Conservation (phyloP, 306 rosid species). For the Sphenostylis stenocarpa region DNA sequence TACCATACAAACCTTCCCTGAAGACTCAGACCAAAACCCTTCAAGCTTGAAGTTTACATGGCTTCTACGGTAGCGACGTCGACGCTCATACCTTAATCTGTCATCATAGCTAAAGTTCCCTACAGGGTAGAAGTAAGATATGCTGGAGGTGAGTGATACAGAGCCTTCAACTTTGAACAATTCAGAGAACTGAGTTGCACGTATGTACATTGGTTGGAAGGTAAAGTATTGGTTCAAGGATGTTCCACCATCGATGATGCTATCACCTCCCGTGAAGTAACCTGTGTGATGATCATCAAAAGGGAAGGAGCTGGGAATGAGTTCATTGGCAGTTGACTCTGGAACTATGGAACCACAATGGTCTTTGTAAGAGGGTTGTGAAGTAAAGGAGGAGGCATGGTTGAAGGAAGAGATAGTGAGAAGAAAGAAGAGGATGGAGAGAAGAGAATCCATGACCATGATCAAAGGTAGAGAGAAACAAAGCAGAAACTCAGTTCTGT, state of each 20-base stretch:
- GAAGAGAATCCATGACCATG: conserved; percentile 39
- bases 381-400: conserved; percentile 26
- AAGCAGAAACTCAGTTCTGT: not conserved
- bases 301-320: not conserved
- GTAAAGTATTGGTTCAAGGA: not conserved
- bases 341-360: conserved; percentile 49
- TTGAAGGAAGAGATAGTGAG: conserved; percentile 14
- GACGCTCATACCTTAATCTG: not conserved
- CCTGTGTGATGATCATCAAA: conserved; percentile 14
- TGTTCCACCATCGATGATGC: conserved; percentile 5
- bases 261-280: conserved; percentile 41
- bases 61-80: not conserved
- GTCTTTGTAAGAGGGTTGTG: conserved; percentile 33
- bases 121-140: not conserved
- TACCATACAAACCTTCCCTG: conserved; percentile 58
- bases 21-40: conserved; percentile 62
- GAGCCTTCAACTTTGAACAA: conserved; percentile 38
- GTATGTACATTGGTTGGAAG: not conserved
- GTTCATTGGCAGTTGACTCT: not conserved
- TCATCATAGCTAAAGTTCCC: conserved; percentile 22
- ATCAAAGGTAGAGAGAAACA: conserved; percentile 18
- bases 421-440: conserved; percentile 27
- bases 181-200: conserved; percentile 31
- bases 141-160: conserved; percentile 15
- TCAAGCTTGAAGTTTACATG: conserved; percentile 28